A percentile compares a stretch with the other conserved stretches of the same genome.
Evolutionary conservation across 805 yeast species (phyloP).

Genomic region (Zygotorulaspora chibaensis): DNA sequence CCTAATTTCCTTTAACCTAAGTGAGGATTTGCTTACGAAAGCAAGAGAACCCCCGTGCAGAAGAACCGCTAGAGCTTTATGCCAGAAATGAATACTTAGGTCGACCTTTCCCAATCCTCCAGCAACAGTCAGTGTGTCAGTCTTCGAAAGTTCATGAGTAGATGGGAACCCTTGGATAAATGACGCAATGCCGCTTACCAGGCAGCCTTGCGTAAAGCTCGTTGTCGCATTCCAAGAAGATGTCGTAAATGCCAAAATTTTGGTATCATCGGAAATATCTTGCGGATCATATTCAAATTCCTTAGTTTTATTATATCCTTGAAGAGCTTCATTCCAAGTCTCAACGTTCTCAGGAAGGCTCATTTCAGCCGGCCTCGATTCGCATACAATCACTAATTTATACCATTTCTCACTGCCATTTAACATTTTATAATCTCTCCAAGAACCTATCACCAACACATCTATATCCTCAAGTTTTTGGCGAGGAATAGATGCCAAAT

Average conservation of each 20-base stretch:
- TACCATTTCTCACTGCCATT: constrained; percentile 30
- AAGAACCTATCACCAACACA: constrained; percentile 32
- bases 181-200: constrained; percentile 52
- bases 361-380: constrained; percentile 5
- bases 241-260: constrained; percentile 30
- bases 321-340: constrained; percentile 26
- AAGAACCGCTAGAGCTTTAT: constrained; percentile 36
- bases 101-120: constrained; percentile 13
- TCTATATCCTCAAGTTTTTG: constrained; percentile 27
- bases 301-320: constrained; percentile 12
- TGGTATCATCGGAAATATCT: constrained; percentile 36
- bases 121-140: constrained; percentile 33
- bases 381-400: constrained; percentile 34
- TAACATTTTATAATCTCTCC: constrained; percentile 22
- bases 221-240: constrained; percentile 26
- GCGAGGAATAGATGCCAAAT: constrained; percentile 37
- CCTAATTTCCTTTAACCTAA: constrained; percentile 12
- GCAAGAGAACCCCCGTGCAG: constrained; percentile 35
- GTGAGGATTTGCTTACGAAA: constrained; percentile 23
- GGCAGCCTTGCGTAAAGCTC: constrained; percentile 47
- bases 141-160: constrained; percentile 35
- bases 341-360: constrained; percentile 11
- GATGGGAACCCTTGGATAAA: constrained; percentile 37
- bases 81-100: constrained; percentile 41
- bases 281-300: constrained; percentile 31